phyloP scores from a whole-genome alignment of 129 eudicot species.

The Arctium minus region DNA sequence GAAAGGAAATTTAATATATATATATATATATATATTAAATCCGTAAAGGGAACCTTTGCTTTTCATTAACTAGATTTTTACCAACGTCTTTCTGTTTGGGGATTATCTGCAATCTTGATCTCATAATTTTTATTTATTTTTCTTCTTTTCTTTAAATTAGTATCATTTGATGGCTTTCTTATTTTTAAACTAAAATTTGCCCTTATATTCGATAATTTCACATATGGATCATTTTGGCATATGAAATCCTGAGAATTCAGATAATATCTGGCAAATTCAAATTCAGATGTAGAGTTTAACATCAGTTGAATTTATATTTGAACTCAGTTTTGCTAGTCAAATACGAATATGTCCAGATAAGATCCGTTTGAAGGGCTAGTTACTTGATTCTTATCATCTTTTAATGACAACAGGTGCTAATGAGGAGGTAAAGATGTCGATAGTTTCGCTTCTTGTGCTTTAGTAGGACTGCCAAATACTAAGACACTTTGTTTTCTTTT shows the following conservation, averaged over 20 bases:
- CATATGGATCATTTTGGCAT: neutral
- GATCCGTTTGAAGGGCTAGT: neutral
- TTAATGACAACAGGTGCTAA: constrained; percentile 69
- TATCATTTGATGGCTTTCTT: neutral
- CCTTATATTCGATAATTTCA: neutral
- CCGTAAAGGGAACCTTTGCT: neutral
- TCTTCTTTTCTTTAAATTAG: neutral
- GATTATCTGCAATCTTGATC: too few relatives aligned
- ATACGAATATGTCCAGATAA: neutral
- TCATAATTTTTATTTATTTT: too few relatives aligned
- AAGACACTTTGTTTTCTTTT: neutral
- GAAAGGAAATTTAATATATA: neutral
- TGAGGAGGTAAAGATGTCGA: constrained; percentile 43
- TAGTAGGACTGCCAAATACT: neutral
- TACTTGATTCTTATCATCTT: neutral
- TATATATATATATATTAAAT: too few relatives aligned
- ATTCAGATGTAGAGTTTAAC: neutral
- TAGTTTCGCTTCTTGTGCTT: neutral
- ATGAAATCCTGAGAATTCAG: neutral
- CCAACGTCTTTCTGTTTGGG: too few relatives aligned
- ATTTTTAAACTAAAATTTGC: too few relatives aligned
- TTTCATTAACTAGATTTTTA: neutral
- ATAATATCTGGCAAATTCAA: neutral
- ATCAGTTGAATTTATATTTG: too few relatives aligned
- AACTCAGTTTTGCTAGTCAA: neutral